A percentile compares a stretch with the other conserved stretches of the same genome.
These are phyloP conservation scores for Martiniozyma asiatica DNA, from an alignment of 1,139 yeast species.

Conservation along the genomic window DNA sequence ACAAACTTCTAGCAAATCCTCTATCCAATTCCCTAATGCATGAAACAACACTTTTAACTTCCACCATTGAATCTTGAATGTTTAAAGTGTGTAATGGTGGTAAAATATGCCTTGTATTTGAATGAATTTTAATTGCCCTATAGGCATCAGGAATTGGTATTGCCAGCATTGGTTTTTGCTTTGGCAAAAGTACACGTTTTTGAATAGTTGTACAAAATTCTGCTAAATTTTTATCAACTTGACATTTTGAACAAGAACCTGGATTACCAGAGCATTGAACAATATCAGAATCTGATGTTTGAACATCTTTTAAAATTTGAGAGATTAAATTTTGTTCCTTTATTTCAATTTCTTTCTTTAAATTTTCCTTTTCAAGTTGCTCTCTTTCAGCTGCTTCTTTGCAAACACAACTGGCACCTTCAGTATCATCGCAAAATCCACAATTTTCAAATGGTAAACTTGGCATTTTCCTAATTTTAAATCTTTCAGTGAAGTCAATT, in stretches of 20 bases:
- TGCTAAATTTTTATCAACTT: slow-evolving; percentile 78
- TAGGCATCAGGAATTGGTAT: no score
- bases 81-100: slow-evolving; percentile 44
- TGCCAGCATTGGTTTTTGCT: slow-evolving; percentile 6
- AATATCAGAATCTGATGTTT: slow-evolving; percentile 16
- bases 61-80: slow-evolving; percentile 80
- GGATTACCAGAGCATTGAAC: slow-evolving; percentile 77
- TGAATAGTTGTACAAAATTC: slow-evolving; percentile 79
- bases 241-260: slow-evolving; percentile 80
- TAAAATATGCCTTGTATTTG: slow-evolving; percentile 8
- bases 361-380: slow-evolving; percentile 6
- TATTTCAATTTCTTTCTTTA: slow-evolving; percentile 16
- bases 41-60: slow-evolving; percentile 75
- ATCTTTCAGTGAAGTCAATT: slow-evolving; percentile 43
- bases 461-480: slow-evolving; percentile 22
- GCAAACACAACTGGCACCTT: slow-evolving; percentile 93
- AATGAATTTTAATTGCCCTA: no score
- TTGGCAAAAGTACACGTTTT: no score
- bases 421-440: slow-evolving; percentile 87
- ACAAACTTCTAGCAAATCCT: no score
- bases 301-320: slow-evolving; percentile 10
- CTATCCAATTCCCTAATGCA: slow-evolving; percentile 71
- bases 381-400: slow-evolving; percentile 62
- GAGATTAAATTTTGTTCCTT: slow-evolving; percentile 12
- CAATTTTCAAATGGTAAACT: slow-evolving; percentile 56